Conservation (phyloP, 23 red algal genomes). For the Gracilaria vermiculophylla region DNA sequence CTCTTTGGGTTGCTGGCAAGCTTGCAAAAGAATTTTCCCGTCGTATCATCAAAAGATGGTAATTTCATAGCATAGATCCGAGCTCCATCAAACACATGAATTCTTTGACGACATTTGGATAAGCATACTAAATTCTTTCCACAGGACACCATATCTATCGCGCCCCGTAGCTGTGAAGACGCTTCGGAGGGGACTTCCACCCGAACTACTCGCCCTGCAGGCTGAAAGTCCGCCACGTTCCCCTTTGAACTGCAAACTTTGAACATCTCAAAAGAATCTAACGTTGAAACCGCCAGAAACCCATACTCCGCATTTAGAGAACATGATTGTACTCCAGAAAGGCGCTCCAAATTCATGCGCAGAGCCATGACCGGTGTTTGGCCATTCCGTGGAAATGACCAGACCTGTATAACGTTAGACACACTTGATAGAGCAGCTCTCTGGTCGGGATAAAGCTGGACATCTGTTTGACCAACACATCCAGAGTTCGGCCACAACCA, state of each 20-base stretch:
- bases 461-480: constrained; percentile 11
- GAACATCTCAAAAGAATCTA: not conserved
- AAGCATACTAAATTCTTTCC: not conserved
- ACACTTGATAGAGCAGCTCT: not conserved
- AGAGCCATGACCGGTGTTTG: not conserved
- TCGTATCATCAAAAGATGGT: not conserved
- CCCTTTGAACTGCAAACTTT: not conserved
- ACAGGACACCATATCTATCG: constrained; percentile 3
- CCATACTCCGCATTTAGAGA: not conserved
- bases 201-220: not conserved
- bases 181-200: not conserved
- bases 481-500: not conserved
- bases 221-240: too few relatives aligned
- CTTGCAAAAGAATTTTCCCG: not conserved
- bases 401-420: not conserved
- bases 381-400: not conserved
- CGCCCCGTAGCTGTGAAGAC: not conserved
- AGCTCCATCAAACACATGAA: not conserved
- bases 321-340: not conserved
- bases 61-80: not conserved
- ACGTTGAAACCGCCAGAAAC: not conserved
- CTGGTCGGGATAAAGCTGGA: not conserved
- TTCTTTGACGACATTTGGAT: not conserved
- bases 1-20: not conserved
- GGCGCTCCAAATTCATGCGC: not conserved